phyloP scores from a whole-genome alignment of 208 protist species.

The Entamoeba nuttalli region DNA sequence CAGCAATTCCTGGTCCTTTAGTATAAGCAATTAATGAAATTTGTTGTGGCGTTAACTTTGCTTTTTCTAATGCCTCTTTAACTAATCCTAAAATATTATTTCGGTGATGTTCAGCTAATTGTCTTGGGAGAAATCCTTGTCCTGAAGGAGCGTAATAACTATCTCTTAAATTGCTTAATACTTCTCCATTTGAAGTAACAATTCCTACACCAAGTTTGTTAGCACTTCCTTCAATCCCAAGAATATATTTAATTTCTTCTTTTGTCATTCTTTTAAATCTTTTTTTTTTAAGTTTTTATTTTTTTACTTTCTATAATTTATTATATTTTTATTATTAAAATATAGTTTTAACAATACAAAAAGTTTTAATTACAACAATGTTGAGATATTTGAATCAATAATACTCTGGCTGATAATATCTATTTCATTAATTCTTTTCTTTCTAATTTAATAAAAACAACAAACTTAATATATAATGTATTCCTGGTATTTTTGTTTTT shows the following conservation, averaged over 20 bases:
- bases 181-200: slow-evolving; percentile 66
- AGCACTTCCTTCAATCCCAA: slow-evolving; percentile 94
- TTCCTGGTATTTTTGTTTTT: too few relatives aligned
- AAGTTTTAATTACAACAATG: too few relatives aligned
- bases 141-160: slow-evolving; percentile 81
- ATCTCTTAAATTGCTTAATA: slow-evolving; percentile 80
- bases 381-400: too few relatives aligned
- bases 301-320: not conserved
- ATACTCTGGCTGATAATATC: too few relatives aligned
- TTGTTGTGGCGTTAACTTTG: slow-evolving; percentile 54
- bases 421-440: too few relatives aligned
- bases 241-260: not conserved
- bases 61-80: slow-evolving; percentile 67
- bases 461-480: too few relatives aligned
- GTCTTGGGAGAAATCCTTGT: slow-evolving; percentile 85
- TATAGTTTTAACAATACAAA: too few relatives aligned
- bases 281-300: not conserved
- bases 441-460: too few relatives aligned
- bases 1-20: slow-evolving; percentile 83
- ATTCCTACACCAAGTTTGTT: slow-evolving; percentile 96
- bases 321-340: too few relatives aligned
- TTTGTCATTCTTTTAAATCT: not conserved
- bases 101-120: slow-evolving; percentile 89
- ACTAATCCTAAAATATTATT: slow-evolving; percentile 52
- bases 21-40: slow-evolving; percentile 84